Conservation (phyloP, 345 rosid species). For the Limnanthes douglasii region DNA sequence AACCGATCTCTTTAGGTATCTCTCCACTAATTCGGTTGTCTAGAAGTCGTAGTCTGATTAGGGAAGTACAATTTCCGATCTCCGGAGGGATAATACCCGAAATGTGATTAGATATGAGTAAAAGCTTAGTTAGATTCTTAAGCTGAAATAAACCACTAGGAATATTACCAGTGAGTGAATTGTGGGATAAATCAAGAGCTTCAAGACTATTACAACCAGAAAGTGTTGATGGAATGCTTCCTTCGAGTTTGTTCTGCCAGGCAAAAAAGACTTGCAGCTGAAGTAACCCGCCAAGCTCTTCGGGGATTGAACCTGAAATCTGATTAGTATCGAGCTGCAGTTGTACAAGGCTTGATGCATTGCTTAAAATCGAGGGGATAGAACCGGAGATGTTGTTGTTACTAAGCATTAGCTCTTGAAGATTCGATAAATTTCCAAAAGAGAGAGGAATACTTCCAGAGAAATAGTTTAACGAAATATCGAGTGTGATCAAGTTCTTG, state of each 20-base stretch:
- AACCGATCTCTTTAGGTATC: slow-evolving; percentile 53
- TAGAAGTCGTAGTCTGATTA: slow-evolving; percentile 49
- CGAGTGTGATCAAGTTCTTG: slow-evolving; percentile 39
- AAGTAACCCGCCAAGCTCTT: slow-evolving; percentile 50
- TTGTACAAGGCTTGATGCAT: slow-evolving; percentile 44
- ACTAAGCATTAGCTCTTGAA: slow-evolving; percentile 74
- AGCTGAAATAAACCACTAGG: slow-evolving; percentile 56
- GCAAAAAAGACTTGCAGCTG: slow-evolving; percentile 55
- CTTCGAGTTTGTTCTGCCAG: slow-evolving; percentile 72
- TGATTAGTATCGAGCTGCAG: slow-evolving; percentile 70
- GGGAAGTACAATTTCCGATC: slow-evolving; percentile 51
- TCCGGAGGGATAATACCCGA: slow-evolving; percentile 54
- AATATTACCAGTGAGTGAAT: slow-evolving; percentile 49
- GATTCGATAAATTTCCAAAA: slow-evolving; percentile 47
- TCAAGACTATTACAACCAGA: slow-evolving; percentile 46
- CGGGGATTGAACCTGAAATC: slow-evolving; percentile 57
- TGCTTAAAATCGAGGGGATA: slow-evolving; percentile 52
- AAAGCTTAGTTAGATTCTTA: slow-evolving; percentile 57
- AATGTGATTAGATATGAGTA: slow-evolving; percentile 56
- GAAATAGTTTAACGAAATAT: slow-evolving; percentile 64
- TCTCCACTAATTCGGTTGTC: slow-evolving; percentile 41
- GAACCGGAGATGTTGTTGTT: slow-evolving; percentile 72
- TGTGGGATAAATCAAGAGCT: slow-evolving; percentile 62
- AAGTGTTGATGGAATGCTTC: slow-evolving; percentile 48
- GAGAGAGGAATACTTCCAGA: slow-evolving; percentile 59